These are phyloP conservation scores for Acidomyces sp. DNA, from an alignment of 495 filamentous ascomycete genomes.

Conservation along the genomic window DNA sequence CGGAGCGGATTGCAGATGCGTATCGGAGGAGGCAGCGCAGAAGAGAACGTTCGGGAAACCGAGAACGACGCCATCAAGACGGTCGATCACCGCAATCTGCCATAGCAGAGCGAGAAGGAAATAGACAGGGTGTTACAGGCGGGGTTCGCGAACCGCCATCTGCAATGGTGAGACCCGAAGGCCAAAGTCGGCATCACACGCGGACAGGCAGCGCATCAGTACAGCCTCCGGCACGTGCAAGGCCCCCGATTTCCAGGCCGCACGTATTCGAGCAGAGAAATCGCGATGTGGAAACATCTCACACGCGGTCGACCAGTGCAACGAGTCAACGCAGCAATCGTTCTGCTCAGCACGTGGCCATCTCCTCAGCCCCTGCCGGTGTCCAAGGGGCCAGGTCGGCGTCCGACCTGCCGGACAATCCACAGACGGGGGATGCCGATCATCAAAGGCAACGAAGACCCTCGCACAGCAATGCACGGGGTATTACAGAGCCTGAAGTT, in stretches of 20 bases:
- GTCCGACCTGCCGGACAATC: slow-evolving; percentile 44
- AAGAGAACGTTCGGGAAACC: slow-evolving; percentile 18
- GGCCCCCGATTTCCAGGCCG: slow-evolving; percentile 44
- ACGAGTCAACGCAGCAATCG: slow-evolving; percentile 36
- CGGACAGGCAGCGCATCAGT: slow-evolving; percentile 26
- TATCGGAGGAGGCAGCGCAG: slow-evolving; percentile 50
- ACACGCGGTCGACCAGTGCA: slow-evolving; percentile 10
- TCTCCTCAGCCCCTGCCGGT: too few species aligned
- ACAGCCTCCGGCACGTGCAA: slow-evolving; percentile 22
- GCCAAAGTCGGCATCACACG: slow-evolving; percentile 13
- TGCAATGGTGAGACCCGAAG: slow-evolving; percentile 2
- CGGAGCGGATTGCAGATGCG: slow-evolving; percentile 74
- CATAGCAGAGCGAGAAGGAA: too few species aligned
- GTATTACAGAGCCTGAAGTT: slow-evolving; percentile 34
- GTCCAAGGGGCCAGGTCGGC: slow-evolving; percentile 43
- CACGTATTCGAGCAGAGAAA: slow-evolving; percentile 39
- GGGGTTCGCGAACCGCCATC: too few species aligned
- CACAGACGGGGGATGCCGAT: slow-evolving; percentile 25
- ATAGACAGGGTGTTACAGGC: too few species aligned
- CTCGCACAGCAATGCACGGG: slow-evolving; percentile 31
- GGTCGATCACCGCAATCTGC: slow-evolving; percentile 1
- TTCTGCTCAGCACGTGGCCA: too few species aligned
- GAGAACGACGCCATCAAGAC: slow-evolving; percentile 5
- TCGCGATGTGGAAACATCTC: slow-evolving; percentile 10
- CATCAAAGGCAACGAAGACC: slow-evolving; percentile 14